Evolutionary conservation across 148 eudicot species (phyloP).

Genomic region (Persicaria maculosa): DNA sequence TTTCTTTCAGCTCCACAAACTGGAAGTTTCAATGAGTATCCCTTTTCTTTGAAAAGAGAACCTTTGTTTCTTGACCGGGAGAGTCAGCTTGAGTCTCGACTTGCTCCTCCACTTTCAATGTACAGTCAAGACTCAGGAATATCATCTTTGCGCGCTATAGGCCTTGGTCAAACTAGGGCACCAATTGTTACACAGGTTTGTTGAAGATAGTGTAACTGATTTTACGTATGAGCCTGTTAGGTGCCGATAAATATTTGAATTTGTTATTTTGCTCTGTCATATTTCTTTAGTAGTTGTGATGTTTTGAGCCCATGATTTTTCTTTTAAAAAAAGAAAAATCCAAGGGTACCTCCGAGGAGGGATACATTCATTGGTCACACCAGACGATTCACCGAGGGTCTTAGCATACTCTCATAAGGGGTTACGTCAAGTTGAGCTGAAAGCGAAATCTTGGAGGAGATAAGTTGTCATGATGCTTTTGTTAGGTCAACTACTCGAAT

Average conservation of each 20-base stretch:
- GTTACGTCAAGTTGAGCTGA: no score
- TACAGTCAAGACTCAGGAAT: slow-evolving; percentile 57
- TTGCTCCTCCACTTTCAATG: slow-evolving; percentile 32
- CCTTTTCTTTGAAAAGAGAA: slow-evolving; percentile 31
- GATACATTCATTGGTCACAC: neutral
- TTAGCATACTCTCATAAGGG: neutral
- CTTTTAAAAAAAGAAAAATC: neutral
- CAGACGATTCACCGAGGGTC: neutral
- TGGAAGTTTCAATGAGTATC: slow-evolving; percentile 33
- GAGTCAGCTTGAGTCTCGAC: slow-evolving; percentile 29
- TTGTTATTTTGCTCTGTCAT: neutral
- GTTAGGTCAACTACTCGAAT: no score
- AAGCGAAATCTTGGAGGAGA: no score
- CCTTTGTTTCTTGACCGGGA: slow-evolving; percentile 40
- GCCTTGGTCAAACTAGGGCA: slow-evolving; percentile 41
- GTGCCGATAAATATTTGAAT: neutral
- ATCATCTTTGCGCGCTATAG: slow-evolving; percentile 36
- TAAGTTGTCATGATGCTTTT: no score
- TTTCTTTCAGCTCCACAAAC: slow-evolving; percentile 21
- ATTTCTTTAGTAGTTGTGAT: neutral
- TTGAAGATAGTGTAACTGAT: neutral
- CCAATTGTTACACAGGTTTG: slow-evolving; percentile 79
- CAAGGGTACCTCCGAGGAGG: neutral
- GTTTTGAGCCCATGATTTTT: neutral
- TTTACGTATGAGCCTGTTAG: neutral